phyloP scores from a whole-genome alignment of 1,284 basidiomycete genomes.

The Apiotrichum porosum region DNA sequence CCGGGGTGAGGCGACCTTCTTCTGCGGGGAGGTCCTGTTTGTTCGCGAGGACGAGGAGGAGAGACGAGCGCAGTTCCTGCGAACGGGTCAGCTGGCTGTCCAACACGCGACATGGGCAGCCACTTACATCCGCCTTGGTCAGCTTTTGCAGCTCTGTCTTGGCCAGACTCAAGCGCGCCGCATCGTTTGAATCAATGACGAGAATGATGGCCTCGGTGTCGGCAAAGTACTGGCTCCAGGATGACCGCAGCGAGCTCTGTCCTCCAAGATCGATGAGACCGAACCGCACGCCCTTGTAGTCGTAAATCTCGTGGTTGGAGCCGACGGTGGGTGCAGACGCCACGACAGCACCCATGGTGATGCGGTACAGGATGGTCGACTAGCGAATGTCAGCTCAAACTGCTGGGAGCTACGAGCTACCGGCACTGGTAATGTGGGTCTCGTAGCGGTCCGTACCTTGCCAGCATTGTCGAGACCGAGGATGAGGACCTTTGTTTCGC shows the following conservation, averaged over 20 bases:
- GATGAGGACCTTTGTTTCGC: constrained; percentile 52
- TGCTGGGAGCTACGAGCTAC: too few relatives aligned
- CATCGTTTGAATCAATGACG: constrained; percentile 53
- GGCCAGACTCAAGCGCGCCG: constrained; percentile 48
- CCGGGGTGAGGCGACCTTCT: constrained; percentile 47
- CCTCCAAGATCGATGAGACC: constrained; percentile 52
- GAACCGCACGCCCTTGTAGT: constrained; percentile 53
- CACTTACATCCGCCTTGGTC: constrained; percentile 41
- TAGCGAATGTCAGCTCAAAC: too few relatives aligned
- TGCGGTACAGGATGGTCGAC: constrained; percentile 53
- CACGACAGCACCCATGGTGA: constrained; percentile 53
- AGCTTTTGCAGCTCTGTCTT: constrained; percentile 50
- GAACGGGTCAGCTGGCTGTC: constrained; percentile 1
- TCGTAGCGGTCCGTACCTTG: too few relatives aligned
- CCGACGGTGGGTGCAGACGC: constrained; percentile 53
- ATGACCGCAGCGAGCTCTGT: constrained; percentile 49
- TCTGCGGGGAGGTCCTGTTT: constrained; percentile 52
- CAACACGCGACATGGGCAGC: constrained; percentile 10
- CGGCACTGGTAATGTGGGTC: too few relatives aligned
- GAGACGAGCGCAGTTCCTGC: constrained; percentile 45
- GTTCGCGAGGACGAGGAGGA: constrained; percentile 53
- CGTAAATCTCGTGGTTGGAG: constrained; percentile 49
- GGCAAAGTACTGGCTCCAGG: constrained; percentile 51
- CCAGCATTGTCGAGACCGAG: constrained; percentile 53
- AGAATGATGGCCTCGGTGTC: constrained; percentile 51